Evolutionary conservation across 2,329 filamentous ascomycete genomes (phyloP).

Genomic region (Sphaerulina vaccinii): DNA sequence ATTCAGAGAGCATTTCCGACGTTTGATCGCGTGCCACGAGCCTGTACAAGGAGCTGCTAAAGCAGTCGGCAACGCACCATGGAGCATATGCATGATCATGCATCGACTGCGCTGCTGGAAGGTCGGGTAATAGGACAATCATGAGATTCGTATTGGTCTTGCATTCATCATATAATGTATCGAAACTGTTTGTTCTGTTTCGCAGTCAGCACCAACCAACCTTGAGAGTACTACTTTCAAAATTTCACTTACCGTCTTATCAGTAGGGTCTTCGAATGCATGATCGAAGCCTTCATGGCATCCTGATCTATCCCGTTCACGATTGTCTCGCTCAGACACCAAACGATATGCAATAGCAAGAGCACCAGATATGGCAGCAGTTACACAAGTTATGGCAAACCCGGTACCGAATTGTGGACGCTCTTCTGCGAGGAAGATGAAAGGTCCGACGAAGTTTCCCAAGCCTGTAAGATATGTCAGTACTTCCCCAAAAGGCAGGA

Average conservation of each 20-base stretch:
- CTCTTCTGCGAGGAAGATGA: constrained; percentile 43
- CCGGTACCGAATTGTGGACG: constrained; percentile 43
- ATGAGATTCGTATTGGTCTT: not conserved
- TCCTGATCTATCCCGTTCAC: constrained; percentile 43
- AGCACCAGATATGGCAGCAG: constrained; percentile 37
- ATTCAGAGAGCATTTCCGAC: no score
- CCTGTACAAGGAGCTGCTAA: no score
- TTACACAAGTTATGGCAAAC: constrained; percentile 40
- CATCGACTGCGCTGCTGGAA: no score
- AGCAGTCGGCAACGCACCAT: no score
- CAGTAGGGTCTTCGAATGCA: constrained; percentile 53
- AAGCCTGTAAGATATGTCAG: constrained; percentile 28
- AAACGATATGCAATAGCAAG: constrained; percentile 47
- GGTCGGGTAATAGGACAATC: no score
- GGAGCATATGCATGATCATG: no score
- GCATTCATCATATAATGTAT: constrained; percentile 11
- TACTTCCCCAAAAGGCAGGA: not conserved
- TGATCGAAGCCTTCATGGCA: constrained; percentile 51
- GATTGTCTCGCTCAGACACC: constrained; percentile 47
- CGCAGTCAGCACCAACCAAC: constrained; percentile 44
- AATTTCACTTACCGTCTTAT: constrained; percentile 34
- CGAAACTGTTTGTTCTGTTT: constrained; percentile 34
- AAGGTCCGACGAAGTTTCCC: constrained; percentile 47
- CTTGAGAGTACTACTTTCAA: not conserved
- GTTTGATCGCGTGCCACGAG: no score